phyloP scores from a whole-genome alignment of 257 asterid species.

The Eucommia ulmoides region DNA sequence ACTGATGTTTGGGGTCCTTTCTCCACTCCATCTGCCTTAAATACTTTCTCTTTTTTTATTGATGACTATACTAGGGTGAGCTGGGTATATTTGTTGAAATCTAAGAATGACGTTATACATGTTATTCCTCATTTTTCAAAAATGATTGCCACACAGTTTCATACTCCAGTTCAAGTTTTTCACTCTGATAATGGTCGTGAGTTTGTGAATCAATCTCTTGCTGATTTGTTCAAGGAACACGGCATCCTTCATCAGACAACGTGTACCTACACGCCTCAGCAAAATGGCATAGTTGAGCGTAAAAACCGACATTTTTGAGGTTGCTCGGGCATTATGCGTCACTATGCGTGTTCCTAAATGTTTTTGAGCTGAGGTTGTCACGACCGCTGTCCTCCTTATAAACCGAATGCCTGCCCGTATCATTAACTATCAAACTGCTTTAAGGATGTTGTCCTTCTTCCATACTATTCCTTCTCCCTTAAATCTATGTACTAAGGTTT shows the following conservation, averaged over 20 bases:
- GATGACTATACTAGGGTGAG: not conserved
- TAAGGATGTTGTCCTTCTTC: not conserved
- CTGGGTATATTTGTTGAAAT: slow-evolving; percentile 1
- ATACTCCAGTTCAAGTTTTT: not conserved
- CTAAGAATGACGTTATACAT: not conserved
- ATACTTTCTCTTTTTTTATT: not conserved
- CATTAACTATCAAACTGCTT: not conserved
- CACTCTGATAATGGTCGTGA: slow-evolving; percentile 1
- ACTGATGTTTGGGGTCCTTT: not conserved
- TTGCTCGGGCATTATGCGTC: not conserved
- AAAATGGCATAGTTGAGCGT: not conserved
- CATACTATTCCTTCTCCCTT: not conserved
- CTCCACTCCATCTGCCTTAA: not conserved
- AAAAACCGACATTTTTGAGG: not conserved
- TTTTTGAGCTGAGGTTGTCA: not conserved
- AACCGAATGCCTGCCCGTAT: not conserved
- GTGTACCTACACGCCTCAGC: not conserved
- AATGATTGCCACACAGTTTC: not conserved
- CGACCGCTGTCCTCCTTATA: not conserved
- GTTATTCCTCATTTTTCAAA: not conserved
- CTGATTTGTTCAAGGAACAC: not conserved
- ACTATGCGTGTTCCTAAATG: not conserved
- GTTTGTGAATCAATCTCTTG: not conserved
- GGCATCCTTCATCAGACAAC: not conserved
- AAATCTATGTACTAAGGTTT: not conserved